phyloP scores from a whole-genome alignment of 2,329 filamentous ascomycete genomes.

The Fusarium nematophilum region DNA sequence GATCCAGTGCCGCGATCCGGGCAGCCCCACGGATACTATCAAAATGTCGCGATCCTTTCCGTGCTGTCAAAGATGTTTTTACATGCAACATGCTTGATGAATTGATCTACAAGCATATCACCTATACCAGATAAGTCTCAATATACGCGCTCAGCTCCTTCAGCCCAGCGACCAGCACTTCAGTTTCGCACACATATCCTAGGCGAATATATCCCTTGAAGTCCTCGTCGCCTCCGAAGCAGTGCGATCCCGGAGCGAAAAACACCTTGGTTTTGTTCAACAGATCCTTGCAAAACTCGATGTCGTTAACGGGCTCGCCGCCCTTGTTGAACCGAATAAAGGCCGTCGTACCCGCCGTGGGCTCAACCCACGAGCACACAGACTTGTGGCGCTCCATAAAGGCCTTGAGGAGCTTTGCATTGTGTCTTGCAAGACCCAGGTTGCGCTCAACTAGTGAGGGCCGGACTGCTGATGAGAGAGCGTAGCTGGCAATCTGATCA shows the following conservation, averaged over 20 bases:
- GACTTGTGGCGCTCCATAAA: conserved; percentile 75
- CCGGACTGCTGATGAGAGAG: conserved; percentile 65
- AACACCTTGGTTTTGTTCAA: conserved; percentile 77
- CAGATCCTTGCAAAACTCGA: conserved; percentile 76
- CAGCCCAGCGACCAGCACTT: conserved; percentile 74
- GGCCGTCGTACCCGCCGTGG: conserved; percentile 82
- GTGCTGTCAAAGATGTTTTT: conserved; percentile 7
- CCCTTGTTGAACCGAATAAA: conserved; percentile 76
- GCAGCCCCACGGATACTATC: not conserved
- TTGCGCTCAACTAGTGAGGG: conserved; percentile 65
- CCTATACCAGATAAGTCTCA: conserved; percentile 18
- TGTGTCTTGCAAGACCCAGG: conserved; percentile 70
- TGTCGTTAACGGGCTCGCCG: conserved; percentile 74
- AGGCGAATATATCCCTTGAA: conserved; percentile 82
- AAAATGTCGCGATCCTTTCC: conserved; percentile 18
- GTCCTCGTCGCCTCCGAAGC: conserved; percentile 75
- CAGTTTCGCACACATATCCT: conserved; percentile 79
- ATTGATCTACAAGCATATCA: not conserved
- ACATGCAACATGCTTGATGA: not conserved
- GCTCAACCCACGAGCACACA: conserved; percentile 77
- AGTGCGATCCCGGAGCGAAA: conserved; percentile 77
- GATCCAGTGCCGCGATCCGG: conserved; percentile 36
- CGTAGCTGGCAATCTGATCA: conserved; percentile 81
- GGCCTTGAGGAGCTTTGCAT: conserved; percentile 72
- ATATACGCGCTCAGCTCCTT: conserved; percentile 59